These are phyloP conservation scores for Sungouiozyma intestinalis DNA, from an alignment of 805 yeast species.

Conservation along the genomic window DNA sequence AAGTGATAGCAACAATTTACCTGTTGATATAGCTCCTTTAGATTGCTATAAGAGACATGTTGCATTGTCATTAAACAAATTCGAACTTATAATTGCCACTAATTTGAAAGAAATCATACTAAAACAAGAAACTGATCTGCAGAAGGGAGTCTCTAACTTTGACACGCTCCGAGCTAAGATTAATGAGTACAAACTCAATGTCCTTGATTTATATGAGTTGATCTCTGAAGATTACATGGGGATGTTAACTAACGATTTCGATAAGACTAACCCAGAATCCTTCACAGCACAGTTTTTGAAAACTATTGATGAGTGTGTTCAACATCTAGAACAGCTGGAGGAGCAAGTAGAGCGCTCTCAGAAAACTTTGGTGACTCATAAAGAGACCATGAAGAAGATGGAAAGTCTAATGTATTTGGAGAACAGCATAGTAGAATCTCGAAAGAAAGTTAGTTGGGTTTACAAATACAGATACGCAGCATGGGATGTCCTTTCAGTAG, in stretches of 20 bases:
- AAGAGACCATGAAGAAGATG: slow-evolving; percentile 20
- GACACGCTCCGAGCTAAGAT: slow-evolving; percentile 18
- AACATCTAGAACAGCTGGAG: slow-evolving; percentile 22
- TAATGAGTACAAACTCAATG: slow-evolving; percentile 19
- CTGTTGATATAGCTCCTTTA: slow-evolving; percentile 13
- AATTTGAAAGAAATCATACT: slow-evolving; percentile 15
- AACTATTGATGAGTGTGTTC: slow-evolving; percentile 10
- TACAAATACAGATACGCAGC: slow-evolving; percentile 6
- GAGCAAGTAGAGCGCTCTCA: slow-evolving; percentile 18
- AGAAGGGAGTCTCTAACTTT: slow-evolving; percentile 21
- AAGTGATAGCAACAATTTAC: slow-evolving; percentile 2
- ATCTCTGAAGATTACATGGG: slow-evolving; percentile 23
- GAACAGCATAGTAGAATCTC: slow-evolving; percentile 5
- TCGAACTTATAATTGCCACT: slow-evolving; percentile 17
- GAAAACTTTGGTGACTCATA: slow-evolving; percentile 14
- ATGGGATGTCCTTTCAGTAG: slow-evolving; percentile 3
- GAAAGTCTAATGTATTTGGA: slow-evolving; percentile 15
- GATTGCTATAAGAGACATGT: slow-evolving; percentile 19
- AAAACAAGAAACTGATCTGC: slow-evolving; percentile 21
- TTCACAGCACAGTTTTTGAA: slow-evolving; percentile 12
- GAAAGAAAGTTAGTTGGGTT: slow-evolving; percentile 1
- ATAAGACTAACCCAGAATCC: slow-evolving; percentile 18
- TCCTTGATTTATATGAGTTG: slow-evolving; percentile 18
- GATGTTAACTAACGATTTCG: slow-evolving; percentile 22
- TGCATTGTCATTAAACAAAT: slow-evolving; percentile 13